These are phyloP conservation scores for Boletus speciosus DNA, from an alignment of 768 basidiomycete genomes.

Conservation along the genomic window DNA sequence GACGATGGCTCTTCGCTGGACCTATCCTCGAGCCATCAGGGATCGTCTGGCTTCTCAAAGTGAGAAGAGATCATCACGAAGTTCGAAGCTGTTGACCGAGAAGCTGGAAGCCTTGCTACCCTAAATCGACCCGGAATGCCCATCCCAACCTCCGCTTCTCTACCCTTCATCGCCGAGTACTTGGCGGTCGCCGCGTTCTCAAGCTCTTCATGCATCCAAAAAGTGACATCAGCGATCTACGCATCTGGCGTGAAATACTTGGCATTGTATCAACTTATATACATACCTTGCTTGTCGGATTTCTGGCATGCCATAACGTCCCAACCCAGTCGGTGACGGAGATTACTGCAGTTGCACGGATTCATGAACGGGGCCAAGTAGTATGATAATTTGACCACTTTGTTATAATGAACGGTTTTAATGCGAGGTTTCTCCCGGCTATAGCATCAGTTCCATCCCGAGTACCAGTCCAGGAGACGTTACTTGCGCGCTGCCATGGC, in stretches of 20 bases:
- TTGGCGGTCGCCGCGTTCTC: conserved; percentile 25
- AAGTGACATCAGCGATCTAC: neutral
- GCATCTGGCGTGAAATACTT: too few relatives aligned
- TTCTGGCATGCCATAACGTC: neutral
- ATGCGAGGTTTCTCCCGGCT: neutral
- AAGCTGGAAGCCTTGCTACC: neutral
- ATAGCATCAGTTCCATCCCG: neutral
- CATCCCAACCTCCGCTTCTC: conserved; percentile 1
- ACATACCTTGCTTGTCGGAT: neutral
- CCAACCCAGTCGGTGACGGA: neutral
- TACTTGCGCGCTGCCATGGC: neutral
- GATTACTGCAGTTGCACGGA: neutral
- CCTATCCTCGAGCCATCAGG: conserved; percentile 13
- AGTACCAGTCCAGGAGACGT: neutral
- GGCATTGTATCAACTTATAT: too few relatives aligned
- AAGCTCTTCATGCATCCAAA: neutral
- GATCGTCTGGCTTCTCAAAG: conserved; percentile 12
- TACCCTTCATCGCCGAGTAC: conserved; percentile 8
- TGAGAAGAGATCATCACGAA: conserved; percentile 5
- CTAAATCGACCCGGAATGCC: neutral
- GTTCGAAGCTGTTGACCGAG: neutral
- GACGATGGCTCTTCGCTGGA: conserved; percentile 1
- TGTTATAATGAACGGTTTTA: neutral
- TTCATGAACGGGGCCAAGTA: neutral
- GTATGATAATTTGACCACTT: neutral